Conservation (phyloP, 139 green algal genomes). For the Chlorella vulgaris region DNA sequence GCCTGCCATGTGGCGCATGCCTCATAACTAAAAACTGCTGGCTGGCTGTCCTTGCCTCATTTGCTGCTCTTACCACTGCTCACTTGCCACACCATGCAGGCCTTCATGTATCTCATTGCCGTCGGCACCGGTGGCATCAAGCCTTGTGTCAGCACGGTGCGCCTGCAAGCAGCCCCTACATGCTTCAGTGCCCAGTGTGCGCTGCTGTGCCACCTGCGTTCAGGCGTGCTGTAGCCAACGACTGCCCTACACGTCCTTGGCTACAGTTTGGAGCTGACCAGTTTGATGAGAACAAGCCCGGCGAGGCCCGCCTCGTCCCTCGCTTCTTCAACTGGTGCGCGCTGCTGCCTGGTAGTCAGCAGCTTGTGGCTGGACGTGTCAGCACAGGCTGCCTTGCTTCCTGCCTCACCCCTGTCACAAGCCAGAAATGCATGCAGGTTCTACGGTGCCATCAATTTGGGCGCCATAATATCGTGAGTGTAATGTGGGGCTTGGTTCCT, state of each 20-base stretch:
- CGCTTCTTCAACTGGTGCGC: slow-evolving; percentile 95
- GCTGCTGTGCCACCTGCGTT: too few species aligned
- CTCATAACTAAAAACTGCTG: neutral
- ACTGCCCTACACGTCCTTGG: neutral
- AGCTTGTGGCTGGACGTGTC: too few species aligned
- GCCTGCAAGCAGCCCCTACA: neutral
- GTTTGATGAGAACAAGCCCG: slow-evolving; percentile 80
- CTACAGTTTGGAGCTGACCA: slow-evolving; percentile 45
- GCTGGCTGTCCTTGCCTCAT: neutral
- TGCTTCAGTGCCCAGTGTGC: too few species aligned
- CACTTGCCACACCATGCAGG: too few species aligned
- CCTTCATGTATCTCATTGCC: slow-evolving; percentile 82
- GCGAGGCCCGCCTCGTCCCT: slow-evolving; percentile 65
- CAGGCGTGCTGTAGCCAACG: neutral
- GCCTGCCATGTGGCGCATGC: neutral
- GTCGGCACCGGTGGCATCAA: slow-evolving; percentile 97
- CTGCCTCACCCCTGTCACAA: too few species aligned
- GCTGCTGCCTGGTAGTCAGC: neutral
- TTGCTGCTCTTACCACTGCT: neutral
- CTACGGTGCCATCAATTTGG: slow-evolving; percentile 95
- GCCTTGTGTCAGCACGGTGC: slow-evolving; percentile 82
- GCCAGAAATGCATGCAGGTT: too few species aligned
- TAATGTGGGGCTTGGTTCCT: too few species aligned
- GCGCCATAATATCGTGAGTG: slow-evolving; percentile 73
- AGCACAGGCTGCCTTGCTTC: neutral